These are phyloP conservation scores for Epicoccum nigrum DNA, from an alignment of 2,329 filamentous ascomycete genomes.

Conservation along the genomic window DNA sequence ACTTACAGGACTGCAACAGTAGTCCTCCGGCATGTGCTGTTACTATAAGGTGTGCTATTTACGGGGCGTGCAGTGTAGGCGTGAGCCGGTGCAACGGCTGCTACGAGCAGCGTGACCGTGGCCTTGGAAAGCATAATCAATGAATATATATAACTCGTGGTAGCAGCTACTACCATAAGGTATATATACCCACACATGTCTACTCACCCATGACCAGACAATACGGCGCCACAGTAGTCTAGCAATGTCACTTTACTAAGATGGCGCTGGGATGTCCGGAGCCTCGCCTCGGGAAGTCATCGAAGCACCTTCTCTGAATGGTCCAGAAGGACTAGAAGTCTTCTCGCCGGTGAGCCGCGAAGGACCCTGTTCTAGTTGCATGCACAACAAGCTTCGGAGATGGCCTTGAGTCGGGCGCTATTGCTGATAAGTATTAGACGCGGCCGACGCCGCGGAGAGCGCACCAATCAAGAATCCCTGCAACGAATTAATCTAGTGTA, in stretches of 20 bases:
- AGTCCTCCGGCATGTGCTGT: slow-evolving; percentile 40
- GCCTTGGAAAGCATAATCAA: slow-evolving; percentile 5
- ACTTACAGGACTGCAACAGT: slow-evolving; percentile 43
- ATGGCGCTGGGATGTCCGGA: too few species aligned
- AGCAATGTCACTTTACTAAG: slow-evolving; percentile 6
- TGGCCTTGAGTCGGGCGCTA: neutral
- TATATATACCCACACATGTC: neutral
- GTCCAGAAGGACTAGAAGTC: neutral
- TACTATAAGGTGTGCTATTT: slow-evolving; percentile 16
- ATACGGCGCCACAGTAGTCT: neutral
- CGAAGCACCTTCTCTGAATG: neutral
- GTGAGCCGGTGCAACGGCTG: neutral
- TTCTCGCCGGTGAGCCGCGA: neutral
- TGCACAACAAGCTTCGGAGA: slow-evolving; percentile 2
- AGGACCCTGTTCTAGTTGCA: neutral
- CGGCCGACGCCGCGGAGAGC: neutral
- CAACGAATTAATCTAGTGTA: neutral
- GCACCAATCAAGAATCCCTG: neutral
- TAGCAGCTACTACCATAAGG: neutral
- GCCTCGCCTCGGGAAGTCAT: neutral
- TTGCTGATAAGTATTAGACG: neutral
- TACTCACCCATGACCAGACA: neutral
- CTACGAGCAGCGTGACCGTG: neutral
- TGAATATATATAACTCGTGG: neutral
- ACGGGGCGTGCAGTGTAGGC: slow-evolving; percentile 25